Evolutionary conservation across 805 yeast species (phyloP).

Genomic region (Limtongia smithiae): DNA sequence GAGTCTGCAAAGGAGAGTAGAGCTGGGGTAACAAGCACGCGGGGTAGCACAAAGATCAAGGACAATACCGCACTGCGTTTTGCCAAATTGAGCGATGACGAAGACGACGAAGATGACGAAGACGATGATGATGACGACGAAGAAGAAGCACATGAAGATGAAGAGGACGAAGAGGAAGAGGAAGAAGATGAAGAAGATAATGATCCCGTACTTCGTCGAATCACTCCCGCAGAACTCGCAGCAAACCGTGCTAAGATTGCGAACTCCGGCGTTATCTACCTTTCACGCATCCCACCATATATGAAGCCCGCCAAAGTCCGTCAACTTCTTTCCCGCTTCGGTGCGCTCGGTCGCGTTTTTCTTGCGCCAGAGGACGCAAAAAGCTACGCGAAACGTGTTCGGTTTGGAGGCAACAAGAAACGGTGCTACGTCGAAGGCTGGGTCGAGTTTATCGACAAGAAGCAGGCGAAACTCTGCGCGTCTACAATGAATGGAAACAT

Average conservation of each 20-base stretch:
- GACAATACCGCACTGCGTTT: neutral
- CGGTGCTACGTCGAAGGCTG: slow-evolving; percentile 89
- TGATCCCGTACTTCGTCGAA: slow-evolving; percentile 21
- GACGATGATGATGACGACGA: slow-evolving; percentile 34
- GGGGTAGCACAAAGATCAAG: slow-evolving; percentile 30
- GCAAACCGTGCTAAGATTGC: slow-evolving; percentile 47
- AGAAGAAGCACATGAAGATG: slow-evolving; percentile 29
- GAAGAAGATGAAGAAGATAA: slow-evolving; percentile 30
- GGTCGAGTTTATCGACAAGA: slow-evolving; percentile 84
- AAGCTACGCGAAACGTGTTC: slow-evolving; percentile 62
- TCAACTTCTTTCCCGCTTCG: slow-evolving; percentile 76
- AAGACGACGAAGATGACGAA: slow-evolving; percentile 27
- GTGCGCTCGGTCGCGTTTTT: slow-evolving; percentile 81
- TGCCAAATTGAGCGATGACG: slow-evolving; percentile 23
- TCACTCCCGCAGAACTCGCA: slow-evolving; percentile 37
- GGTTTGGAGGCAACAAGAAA: slow-evolving; percentile 89
- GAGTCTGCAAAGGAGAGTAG: slow-evolving; percentile 29
- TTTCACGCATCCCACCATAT: slow-evolving; percentile 89
- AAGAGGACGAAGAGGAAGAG: slow-evolving; percentile 27
- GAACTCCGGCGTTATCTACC: slow-evolving; percentile 87
- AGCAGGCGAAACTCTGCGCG: slow-evolving; percentile 85
- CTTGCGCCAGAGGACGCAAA: slow-evolving; percentile 78
- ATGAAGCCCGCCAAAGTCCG: slow-evolving; percentile 93
- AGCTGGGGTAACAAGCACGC: slow-evolving; percentile 15
- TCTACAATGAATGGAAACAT: slow-evolving; percentile 80